Evolutionary conservation across 2,329 filamentous ascomycete species (phyloP), one percentile per base, ranked within the genome.

Genomic region (Curvularia sp.): DNA sequence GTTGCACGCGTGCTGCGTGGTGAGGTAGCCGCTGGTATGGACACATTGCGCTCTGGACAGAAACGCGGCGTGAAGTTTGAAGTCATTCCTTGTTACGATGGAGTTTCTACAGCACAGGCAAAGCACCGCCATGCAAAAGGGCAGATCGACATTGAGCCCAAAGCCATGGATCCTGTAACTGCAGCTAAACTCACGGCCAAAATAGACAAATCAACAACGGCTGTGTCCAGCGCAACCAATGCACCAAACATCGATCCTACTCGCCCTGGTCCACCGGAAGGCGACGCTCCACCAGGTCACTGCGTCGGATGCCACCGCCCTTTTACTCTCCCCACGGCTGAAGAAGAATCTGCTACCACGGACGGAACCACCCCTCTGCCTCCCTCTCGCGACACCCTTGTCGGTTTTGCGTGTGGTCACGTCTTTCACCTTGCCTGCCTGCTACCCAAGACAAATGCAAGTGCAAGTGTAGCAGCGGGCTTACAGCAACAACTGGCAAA

Each of bases 41-140:
- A 89, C 50, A 88, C 87, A 4, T 81, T 98, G 20, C 87, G 94
- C 0, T 86, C 83, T 13, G 93, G 94, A 0, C 91, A 96, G 74
- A 88, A 89, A 50, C 90, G 88, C 65, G 95, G 90, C 0, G 91
- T 99, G 73, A 96, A 93, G 71, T 98, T 98, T 67, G 90, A 96
- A 65, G 86, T 97, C 6, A 76, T 84, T 1, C 73, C 68, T 2
- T 75, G 71, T 53, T 66, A 83, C 9, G 81, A 83, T 52, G 62
- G 63, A 28, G 15, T 46, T 50, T 5, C 41, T 1, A 18, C 42
- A 49, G 5, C 28, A 20, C 43, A 58, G 48, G 58, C 57, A 50
- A 66, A 53, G 54, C 60, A 57, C 44, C 52, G 52, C n/a, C 61
- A 57, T 9, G 49, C 49, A 8, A 59, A 65, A 13, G 68, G 66